These are phyloP conservation scores for Coemansia sp. DNA, from an alignment of 192 early-diverging fungal species.

Conservation along the genomic window DNA sequence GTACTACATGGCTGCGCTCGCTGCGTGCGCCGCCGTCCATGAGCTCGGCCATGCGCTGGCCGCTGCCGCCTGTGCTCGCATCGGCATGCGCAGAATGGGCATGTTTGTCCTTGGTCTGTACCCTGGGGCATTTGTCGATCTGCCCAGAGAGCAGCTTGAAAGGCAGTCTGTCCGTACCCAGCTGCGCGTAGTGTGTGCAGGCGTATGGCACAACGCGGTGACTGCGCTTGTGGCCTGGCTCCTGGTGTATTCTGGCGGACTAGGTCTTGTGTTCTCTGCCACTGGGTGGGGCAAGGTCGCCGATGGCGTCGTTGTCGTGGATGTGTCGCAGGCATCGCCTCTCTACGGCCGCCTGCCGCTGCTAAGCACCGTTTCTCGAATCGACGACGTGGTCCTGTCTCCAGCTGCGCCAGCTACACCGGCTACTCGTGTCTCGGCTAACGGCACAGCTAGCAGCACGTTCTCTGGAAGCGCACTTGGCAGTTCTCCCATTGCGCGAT, in stretches of 20 bases:
- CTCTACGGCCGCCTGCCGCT: slow-evolving; percentile 26
- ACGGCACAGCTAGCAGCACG: not conserved
- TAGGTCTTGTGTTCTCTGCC: slow-evolving; percentile 10
- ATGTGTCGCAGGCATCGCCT: slow-evolving; percentile 22
- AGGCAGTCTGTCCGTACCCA: not conserved
- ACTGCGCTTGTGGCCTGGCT: slow-evolving; percentile 20
- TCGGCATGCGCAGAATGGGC: slow-evolving; percentile 21
- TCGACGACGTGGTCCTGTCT: slow-evolving; percentile 32
- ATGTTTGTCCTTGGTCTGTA: slow-evolving; percentile 37
- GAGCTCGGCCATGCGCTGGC: slow-evolving; percentile 47
- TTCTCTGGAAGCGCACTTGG: slow-evolving; percentile 1
- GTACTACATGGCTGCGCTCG: slow-evolving; percentile 32
- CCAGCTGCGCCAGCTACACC: too few species aligned
- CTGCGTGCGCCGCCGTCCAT: slow-evolving; percentile 23
- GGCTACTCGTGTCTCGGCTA: not conserved
- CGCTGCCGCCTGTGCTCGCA: slow-evolving; percentile 8
- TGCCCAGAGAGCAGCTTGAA: slow-evolving; percentile 28
- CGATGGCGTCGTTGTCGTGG: slow-evolving; percentile 28
- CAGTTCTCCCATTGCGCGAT: slow-evolving; percentile 18
- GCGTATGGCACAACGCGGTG: slow-evolving; percentile 50
- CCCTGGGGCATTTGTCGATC: slow-evolving; percentile 43
- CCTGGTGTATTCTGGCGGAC: slow-evolving; percentile 25
- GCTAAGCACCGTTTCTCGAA: slow-evolving; percentile 19
- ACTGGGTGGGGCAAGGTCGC: slow-evolving; percentile 16
- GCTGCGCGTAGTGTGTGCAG: slow-evolving; percentile 37